Conservation (phyloP, 768 basidiomycete species). For the Cytidiella melzeri region DNA sequence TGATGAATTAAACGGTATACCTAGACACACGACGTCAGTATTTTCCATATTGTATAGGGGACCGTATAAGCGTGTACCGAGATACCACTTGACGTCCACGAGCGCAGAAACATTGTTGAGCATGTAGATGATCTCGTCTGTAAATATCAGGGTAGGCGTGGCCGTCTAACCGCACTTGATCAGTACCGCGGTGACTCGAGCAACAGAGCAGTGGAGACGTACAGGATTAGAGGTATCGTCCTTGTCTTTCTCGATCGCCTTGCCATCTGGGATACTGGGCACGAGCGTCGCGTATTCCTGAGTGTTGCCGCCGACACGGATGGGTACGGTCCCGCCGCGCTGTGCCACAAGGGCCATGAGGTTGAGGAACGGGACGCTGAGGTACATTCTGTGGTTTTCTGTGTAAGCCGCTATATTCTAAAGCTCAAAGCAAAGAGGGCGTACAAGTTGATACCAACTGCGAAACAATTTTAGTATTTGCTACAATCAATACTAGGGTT, state of each 20-base stretch:
- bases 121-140: constrained; percentile 44
- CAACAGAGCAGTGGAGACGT: constrained; percentile 21
- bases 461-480: too few species aligned
- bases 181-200: too few species aligned
- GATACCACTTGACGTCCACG: constrained; percentile 43
- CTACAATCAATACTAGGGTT: too few species aligned
- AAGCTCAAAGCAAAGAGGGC: neutral
- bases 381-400: constrained; percentile 14
- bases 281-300: constrained; percentile 39
- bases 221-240: constrained; percentile 31
- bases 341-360: constrained; percentile 39
- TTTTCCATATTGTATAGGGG: too few species aligned
- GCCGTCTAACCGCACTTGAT: too few species aligned
- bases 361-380: constrained; percentile 39
- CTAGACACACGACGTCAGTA: too few species aligned
- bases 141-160: constrained; percentile 45
- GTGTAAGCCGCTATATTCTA: constrained; percentile 1
- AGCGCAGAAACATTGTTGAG: constrained; percentile 40
- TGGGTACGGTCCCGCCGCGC: constrained; percentile 36
- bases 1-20: too few species aligned
- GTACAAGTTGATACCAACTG: constrained; percentile 13
- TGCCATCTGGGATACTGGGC: constrained; percentile 10
- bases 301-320: constrained; percentile 43
- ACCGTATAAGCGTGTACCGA: too few species aligned
- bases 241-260: constrained; percentile 19